Conservation (phyloP, 345 rosid species). For the Camelina laxa region DNA sequence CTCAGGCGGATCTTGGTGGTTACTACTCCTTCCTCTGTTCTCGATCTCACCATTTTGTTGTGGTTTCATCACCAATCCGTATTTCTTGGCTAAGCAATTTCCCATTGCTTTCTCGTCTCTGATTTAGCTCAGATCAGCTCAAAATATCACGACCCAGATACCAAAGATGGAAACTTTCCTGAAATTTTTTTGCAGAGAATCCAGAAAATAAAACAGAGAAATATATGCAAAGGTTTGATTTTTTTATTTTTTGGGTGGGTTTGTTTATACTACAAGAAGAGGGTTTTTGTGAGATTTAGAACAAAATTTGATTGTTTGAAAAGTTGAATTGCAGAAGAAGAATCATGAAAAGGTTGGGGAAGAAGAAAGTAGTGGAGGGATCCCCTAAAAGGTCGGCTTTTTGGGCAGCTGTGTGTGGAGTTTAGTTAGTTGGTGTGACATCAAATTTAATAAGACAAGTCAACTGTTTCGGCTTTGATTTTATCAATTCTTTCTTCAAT, state of each 20-base stretch:
- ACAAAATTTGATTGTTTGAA: background rate
- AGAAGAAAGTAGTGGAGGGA: conserved; percentile 2
- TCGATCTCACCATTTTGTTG: conserved; percentile 8
- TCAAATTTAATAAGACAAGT: background rate
- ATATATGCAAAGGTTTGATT: background rate
- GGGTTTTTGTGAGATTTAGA: background rate
- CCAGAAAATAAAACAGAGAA: background rate
- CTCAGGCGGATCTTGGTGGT: conserved; percentile 42
- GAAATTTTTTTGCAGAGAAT: background rate
- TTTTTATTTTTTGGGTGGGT: background rate
- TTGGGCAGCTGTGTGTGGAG: conserved; percentile 22
- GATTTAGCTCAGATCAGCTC: background rate
- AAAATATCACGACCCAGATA: conserved; percentile 4
- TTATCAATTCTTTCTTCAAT: background rate
- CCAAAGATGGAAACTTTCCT: background rate
- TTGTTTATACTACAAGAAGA: background rate
- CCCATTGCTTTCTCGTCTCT: conserved; percentile 44
- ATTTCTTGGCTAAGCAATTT: conserved; percentile 51
- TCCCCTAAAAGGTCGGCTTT: conserved; percentile 15
- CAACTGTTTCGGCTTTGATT: background rate
- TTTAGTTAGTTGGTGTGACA: background rate
- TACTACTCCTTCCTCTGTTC: conserved; percentile 34
- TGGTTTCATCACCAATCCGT: conserved; percentile 10
- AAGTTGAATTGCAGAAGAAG: background rate
- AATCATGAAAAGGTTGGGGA: conserved; percentile 6